These are phyloP conservation scores for Leccinum uliginosum DNA, from an alignment of 768 basidiomycete genomes.

Conservation along the genomic window DNA sequence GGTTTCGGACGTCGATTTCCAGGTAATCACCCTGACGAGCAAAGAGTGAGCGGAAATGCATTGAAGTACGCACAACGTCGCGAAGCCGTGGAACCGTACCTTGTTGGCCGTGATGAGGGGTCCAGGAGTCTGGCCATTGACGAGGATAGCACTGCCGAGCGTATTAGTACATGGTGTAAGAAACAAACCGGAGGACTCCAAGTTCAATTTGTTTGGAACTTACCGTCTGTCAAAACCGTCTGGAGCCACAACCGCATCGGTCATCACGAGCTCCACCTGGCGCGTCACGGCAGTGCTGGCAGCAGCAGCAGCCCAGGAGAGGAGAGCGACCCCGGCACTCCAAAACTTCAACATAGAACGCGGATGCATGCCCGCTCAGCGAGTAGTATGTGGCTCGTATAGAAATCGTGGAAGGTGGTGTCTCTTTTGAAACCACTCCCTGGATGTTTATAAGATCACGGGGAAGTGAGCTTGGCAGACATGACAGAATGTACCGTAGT, in stretches of 20 bases:
- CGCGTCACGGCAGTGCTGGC: constrained; percentile 5
- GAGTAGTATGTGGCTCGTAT: background rate
- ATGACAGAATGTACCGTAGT: background rate
- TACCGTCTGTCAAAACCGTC: constrained; percentile 38
- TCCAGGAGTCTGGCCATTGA: constrained; percentile 40
- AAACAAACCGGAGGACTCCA: background rate
- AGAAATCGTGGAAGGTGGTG: background rate
- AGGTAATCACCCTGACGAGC: constrained; percentile 34
- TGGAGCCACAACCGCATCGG: constrained; percentile 37
- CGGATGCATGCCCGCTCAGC: constrained; percentile 7
- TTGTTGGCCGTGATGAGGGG: constrained; percentile 39
- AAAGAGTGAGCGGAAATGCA: background rate
- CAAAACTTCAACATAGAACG: constrained; percentile 3
- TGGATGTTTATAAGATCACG: background rate
- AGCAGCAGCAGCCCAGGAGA: constrained; percentile 1
- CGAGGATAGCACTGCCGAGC: constrained; percentile 32
- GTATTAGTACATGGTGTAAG: constrained; percentile 17
- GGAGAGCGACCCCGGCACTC: constrained; percentile 1
- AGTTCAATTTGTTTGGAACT: background rate
- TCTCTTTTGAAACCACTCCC: background rate
- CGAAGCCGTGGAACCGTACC: constrained; percentile 10
- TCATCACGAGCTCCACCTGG: constrained; percentile 28
- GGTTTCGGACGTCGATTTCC: constrained; percentile 39
- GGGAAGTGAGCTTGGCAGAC: background rate
- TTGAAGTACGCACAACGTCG: background rate